Conservation (phyloP, 2,329 filamentous ascomycete species). For the Mollisia scopiformis region DNA sequence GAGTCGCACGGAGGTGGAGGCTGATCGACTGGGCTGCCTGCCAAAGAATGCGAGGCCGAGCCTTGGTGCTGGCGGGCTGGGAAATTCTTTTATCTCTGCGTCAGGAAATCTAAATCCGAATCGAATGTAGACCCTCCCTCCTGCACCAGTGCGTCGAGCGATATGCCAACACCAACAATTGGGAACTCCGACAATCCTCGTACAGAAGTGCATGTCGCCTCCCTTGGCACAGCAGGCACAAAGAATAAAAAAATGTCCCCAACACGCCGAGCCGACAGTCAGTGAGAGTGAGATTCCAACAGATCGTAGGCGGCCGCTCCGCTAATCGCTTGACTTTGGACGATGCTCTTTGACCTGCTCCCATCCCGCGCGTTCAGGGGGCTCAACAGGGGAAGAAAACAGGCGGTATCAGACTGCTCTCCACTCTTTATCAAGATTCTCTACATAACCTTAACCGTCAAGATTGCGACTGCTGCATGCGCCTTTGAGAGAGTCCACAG, state of each 20-base stretch:
- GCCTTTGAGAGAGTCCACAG: not conserved
- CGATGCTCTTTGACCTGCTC: not conserved
- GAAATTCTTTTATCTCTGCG: not conserved
- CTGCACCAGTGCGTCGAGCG: not conserved
- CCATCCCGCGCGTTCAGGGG: not conserved
- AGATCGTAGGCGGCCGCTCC: not conserved
- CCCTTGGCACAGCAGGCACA: not conserved
- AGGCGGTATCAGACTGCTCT: not conserved
- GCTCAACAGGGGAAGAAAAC: not conserved
- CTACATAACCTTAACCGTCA: not conserved
- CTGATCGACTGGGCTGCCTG: too few species aligned
- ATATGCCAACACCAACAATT: not conserved
- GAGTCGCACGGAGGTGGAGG: too few species aligned
- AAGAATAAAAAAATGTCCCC: too few species aligned
- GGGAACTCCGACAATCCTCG: not conserved
- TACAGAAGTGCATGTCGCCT: not conserved
- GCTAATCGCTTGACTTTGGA: not conserved
- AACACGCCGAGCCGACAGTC: too few species aligned
- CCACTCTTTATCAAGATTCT: not conserved
- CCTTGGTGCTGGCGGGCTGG: not conserved
- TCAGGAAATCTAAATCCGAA: not conserved
- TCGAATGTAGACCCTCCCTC: not conserved
- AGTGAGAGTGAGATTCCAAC: too few species aligned
- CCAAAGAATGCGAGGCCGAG: not conserved
- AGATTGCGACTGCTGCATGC: not conserved